Evolutionary conservation across 306 rosid species (phyloP).

Genomic region (Neltuma alba): DNA sequence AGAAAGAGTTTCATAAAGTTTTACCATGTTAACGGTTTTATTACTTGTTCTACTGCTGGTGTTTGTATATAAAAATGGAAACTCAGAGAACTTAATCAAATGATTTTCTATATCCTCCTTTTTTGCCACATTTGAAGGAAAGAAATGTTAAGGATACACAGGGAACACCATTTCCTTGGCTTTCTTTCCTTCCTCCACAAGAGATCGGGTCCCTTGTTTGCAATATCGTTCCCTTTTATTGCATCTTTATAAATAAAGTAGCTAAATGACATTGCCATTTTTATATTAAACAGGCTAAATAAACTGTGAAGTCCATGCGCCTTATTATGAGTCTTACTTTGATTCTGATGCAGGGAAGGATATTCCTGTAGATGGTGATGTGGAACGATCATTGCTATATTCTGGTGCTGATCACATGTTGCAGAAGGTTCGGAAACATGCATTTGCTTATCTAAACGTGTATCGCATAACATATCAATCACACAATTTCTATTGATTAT

Average conservation of each 20-base stretch:
- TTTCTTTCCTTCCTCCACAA: slow-evolving; percentile 2
- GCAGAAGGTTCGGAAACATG: slow-evolving; percentile 63
- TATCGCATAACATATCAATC: neutral
- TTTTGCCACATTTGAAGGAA: slow-evolving; percentile 1
- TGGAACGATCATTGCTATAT: slow-evolving; percentile 64
- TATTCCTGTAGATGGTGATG: slow-evolving; percentile 64
- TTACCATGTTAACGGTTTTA: slow-evolving; percentile 20
- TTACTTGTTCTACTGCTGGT: slow-evolving; percentile 25
- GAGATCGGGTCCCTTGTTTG: neutral
- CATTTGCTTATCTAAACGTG: slow-evolving; percentile 3
- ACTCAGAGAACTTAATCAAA: slow-evolving; percentile 4
- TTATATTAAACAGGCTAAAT: neutral
- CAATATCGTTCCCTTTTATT: slow-evolving; percentile 9
- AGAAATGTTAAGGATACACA: neutral
- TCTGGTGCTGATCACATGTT: slow-evolving; percentile 79
- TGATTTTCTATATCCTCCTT: neutral
- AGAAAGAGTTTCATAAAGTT: neutral
- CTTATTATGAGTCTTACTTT: slow-evolving; percentile 25
- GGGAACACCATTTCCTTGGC: neutral
- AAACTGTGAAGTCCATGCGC: neutral
- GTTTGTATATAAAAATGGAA: slow-evolving; percentile 22
- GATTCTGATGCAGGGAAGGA: slow-evolving; percentile 62
- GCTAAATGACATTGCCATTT: neutral
- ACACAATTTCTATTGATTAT: neutral
- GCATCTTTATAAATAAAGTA: neutral